Conservation (phyloP, 495 filamentous ascomycete genomes). For the Penicillium paradoxum region DNA sequence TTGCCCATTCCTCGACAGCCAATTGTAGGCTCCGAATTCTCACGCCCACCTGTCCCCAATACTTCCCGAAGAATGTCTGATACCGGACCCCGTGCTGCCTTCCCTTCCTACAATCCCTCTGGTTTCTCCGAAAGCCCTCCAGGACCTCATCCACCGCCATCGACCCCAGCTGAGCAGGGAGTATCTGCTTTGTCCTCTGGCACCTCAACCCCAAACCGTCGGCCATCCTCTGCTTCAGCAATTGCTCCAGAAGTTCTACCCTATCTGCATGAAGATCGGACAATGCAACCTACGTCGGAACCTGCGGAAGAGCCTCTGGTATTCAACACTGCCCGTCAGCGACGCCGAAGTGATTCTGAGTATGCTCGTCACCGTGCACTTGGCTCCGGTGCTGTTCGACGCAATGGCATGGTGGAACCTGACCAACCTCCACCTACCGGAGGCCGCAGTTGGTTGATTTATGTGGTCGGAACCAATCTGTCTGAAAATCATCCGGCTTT, state of each 20-base stretch:
- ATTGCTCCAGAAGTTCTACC: constrained; percentile 32
- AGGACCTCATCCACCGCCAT: constrained; percentile 62
- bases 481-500: constrained; percentile 74
- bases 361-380: constrained; percentile 55
- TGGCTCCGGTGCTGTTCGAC: constrained; percentile 57
- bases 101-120: constrained; percentile 32
- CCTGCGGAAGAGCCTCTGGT: constrained; percentile 22
- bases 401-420: constrained; percentile 65
- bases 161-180: constrained; percentile 61
- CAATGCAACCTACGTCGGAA: constrained; percentile 33
- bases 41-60: constrained; percentile 36
- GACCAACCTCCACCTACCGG: constrained; percentile 47
- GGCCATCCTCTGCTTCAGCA: constrained; percentile 51
- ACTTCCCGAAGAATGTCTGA: constrained; percentile 38
- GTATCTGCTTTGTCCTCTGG: constrained; percentile 55
- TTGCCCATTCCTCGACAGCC: constrained; percentile 45
- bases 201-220: constrained; percentile 49
- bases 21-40: constrained; percentile 41
- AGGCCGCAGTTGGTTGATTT: constrained; percentile 71
- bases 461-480: constrained; percentile 71
- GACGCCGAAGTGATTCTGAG: constrained; percentile 59
- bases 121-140: constrained; percentile 53
- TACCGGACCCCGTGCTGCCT: constrained; percentile 21
- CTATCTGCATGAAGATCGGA: constrained; percentile 31
- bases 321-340: constrained; percentile 40